Evolutionary conservation across 495 filamentous ascomycete genomes (phyloP), one percentile per base, ranked within the genome.

Genomic region (Cenococcum geophilum): DNA sequence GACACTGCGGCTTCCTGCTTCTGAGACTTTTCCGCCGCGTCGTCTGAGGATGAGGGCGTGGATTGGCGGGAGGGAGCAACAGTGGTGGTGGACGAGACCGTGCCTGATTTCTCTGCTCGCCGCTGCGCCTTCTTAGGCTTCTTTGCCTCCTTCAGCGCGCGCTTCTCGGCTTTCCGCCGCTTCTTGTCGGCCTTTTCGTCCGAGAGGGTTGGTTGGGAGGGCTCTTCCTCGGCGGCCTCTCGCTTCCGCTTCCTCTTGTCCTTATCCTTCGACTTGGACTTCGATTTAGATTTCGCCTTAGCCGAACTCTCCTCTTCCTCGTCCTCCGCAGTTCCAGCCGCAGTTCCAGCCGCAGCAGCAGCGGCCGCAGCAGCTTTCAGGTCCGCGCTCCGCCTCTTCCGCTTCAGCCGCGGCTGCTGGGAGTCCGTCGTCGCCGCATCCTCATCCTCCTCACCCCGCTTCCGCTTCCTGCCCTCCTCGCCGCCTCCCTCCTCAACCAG

Each of bases 191-290:
- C 59, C 56, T 68, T 66, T 16, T 56, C 58, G 43, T 58, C 62
- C 23, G 35, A 50, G 55, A 20, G 0, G 21, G 10, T 35, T 20
- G 51, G 6, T 48, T 61, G 18, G 10, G 47, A 35, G 9, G 49
- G 49, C 0, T 9, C 11, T 25, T 14, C 45, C 18, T 54, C 25
- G 1, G 56, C 42, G 40, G 62, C 65, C 8, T 55, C 43, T 61
- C 68, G 63, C 55, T 68, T 67, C 53, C 55, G 69, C 51, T 72
- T 70, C 65, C 77, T 73, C 69, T 78, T 73, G 70, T 82, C 68
- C 66, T 79, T 32, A 6, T 32, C 27, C 27, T 75, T 75, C 63
- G 63, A 64, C 20, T 12, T 21, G 49, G 4, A 1, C 16, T 37
- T 56, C 18, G 53, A 56, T 56, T 16, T 18, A 8, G 71, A 71